These are phyloP conservation scores for Usnea hakonensis DNA, from an alignment of 495 filamentous ascomycete species.

Conservation along the genomic window DNA sequence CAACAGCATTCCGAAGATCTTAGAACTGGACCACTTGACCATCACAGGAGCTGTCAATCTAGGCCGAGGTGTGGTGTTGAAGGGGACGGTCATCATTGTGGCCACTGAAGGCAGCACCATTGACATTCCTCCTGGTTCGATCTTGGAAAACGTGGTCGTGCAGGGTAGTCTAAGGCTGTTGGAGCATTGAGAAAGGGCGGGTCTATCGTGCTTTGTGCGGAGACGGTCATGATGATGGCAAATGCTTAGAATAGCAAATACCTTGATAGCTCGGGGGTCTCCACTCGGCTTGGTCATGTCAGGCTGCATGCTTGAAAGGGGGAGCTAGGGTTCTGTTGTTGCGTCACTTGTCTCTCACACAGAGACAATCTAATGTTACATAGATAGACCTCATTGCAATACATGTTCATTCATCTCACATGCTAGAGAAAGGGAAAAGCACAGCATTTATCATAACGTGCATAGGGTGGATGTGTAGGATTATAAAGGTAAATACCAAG, in stretches of 20 bases:
- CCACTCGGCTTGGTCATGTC: neutral
- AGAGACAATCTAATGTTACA: conserved; percentile 1
- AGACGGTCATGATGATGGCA: neutral
- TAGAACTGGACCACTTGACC: conserved; percentile 95
- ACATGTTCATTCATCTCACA: neutral
- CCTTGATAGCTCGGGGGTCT: neutral
- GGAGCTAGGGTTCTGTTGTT: neutral
- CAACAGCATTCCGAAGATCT: conserved; percentile 89
- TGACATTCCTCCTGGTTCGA: conserved; percentile 90
- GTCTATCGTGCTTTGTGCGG: neutral
- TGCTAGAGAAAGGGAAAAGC: no score
- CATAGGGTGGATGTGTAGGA: no score
- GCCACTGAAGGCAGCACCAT: conserved; percentile 97
- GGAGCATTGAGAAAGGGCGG: conserved; percentile 60
- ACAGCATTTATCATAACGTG: no score
- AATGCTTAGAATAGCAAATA: neutral
- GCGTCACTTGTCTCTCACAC: neutral
- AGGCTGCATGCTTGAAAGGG: neutral
- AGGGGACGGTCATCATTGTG: conserved; percentile 99
- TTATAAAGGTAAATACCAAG: neutral
- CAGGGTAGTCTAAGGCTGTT: conserved; percentile 93
- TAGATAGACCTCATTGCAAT: neutral
- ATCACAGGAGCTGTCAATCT: conserved; percentile 96
- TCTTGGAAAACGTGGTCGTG: conserved; percentile 98
- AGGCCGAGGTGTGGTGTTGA: conserved; percentile 86